These are phyloP conservation scores for Penicillium pulvis DNA, from an alignment of 495 filamentous ascomycete species.

Conservation along the genomic window DNA sequence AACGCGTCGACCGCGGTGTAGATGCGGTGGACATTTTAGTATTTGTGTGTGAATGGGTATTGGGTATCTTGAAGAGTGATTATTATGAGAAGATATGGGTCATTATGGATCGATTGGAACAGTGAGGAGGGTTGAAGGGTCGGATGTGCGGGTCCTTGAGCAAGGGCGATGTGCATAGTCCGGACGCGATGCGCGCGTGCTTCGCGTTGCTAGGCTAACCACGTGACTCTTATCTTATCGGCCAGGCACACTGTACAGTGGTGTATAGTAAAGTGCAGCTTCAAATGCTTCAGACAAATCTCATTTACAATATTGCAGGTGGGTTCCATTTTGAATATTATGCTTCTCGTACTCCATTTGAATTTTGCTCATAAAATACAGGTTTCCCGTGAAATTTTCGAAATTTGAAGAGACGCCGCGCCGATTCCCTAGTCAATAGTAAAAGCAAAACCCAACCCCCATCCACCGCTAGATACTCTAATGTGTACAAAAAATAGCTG, in stretches of 20 bases:
- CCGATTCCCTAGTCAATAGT: constrained; percentile 11
- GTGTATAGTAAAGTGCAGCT: too few species aligned
- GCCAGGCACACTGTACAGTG: background rate
- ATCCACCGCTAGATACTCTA: background rate
- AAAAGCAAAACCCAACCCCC: constrained; percentile 2
- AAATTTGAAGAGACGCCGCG: constrained; percentile 14
- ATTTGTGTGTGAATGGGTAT: background rate
- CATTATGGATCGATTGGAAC: constrained; percentile 16
- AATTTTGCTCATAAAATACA: constrained; percentile 27
- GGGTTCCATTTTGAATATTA: background rate
- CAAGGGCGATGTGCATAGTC: constrained; percentile 28
- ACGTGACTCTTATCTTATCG: constrained; percentile 22
- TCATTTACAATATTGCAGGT: background rate
- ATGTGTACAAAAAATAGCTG: constrained; percentile 3
- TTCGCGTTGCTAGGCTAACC: constrained; percentile 28
- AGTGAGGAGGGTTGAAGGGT: constrained; percentile 1
- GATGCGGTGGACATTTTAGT: constrained; percentile 43
- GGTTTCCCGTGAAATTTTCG: constrained; percentile 12
- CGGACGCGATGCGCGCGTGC: constrained; percentile 34
- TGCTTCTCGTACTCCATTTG: constrained; percentile 1
- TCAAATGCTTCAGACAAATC: background rate
- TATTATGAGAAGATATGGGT: background rate
- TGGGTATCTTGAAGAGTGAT: constrained; percentile 1
- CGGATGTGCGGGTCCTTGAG: constrained; percentile 10
- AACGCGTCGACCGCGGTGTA: constrained; percentile 47